Evolutionary conservation across 495 filamentous ascomycete genomes (phyloP).

Genomic region (Penicillium argentinense): DNA sequence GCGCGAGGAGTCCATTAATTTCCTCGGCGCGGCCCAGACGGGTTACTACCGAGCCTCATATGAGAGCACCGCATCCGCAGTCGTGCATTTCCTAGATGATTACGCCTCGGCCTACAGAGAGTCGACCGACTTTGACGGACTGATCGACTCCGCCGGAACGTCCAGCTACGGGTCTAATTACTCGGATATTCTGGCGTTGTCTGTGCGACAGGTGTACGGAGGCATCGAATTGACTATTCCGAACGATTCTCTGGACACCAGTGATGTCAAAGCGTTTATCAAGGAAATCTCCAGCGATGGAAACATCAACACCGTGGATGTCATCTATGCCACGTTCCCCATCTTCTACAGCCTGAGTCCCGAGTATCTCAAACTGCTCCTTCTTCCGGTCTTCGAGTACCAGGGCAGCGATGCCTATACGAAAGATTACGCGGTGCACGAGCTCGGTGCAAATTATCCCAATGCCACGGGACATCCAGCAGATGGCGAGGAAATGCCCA

Average conservation of each 20-base stretch:
- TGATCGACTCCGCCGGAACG: conserved; percentile 22
- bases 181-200: conserved; percentile 42
- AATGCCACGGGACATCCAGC: conserved; percentile 43
- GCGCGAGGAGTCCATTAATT: conserved; percentile 41
- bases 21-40: conserved; percentile 36
- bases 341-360: conserved; percentile 42
- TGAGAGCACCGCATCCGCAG: conserved; percentile 23
- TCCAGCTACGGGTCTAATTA: conserved; percentile 38
- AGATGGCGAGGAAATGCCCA: conserved; percentile 33
- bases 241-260: conserved; percentile 37
- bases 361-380: conserved; percentile 39
- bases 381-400: conserved; percentile 44
- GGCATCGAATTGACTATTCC: conserved; percentile 43
- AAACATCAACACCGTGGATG: conserved; percentile 50
- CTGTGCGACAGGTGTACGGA: conserved; percentile 43
- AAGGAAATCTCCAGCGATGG: conserved; percentile 52
- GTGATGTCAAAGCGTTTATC: conserved; percentile 39
- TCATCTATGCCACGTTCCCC: conserved; percentile 43
- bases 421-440: conserved; percentile 36
- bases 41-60: conserved; percentile 38
- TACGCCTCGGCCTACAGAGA: conserved; percentile 34
- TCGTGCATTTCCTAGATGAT: conserved; percentile 40
- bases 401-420: conserved; percentile 33
- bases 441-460: conserved; percentile 38
- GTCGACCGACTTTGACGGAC: conserved; percentile 27